Conservation (phyloP, 2,329 filamentous ascomycete genomes). For the Penicillium decumbens region DNA sequence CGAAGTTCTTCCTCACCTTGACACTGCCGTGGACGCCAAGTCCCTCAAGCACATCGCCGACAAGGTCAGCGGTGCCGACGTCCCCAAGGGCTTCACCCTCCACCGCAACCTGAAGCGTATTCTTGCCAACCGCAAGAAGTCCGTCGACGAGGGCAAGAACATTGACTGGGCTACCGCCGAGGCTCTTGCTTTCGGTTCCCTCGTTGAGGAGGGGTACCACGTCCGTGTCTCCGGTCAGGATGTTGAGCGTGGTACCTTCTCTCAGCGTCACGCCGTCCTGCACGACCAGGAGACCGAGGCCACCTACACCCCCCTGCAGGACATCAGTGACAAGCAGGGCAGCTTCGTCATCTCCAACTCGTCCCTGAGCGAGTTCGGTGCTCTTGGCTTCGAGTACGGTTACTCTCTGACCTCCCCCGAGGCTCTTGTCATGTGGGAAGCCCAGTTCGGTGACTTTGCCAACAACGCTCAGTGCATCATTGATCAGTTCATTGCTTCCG, state of each 20-base stretch:
- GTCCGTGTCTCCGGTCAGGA: conserved; percentile 97
- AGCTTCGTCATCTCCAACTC: conserved; percentile 98
- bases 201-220: conserved; percentile 90
- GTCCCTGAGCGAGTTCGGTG: conserved; percentile 68
- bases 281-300: conserved; percentile 94
- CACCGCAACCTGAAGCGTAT: conserved; percentile 98
- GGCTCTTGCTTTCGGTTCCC: conserved; percentile 86
- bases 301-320: conserved; percentile 87
- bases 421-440: conserved; percentile 98
- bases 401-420: conserved; percentile 97
- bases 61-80: conserved; percentile 67
- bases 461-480: conserved; percentile 99
- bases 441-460: conserved; percentile 98
- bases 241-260: conserved; percentile 99
- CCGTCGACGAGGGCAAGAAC: conserved; percentile 82
- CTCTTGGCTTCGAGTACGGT: conserved; percentile 94
- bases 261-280: conserved; percentile 92
- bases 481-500: conserved; percentile 96
- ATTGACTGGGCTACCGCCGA: conserved; percentile 98
- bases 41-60: conserved; percentile 76
- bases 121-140: conserved; percentile 81
- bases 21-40: conserved; percentile 71
- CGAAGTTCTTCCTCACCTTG: conserved; percentile 86
- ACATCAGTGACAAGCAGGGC: conserved; percentile 85
- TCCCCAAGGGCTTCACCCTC: conserved; percentile 78